These are phyloP conservation scores for Byssothecium circinans DNA, from an alignment of 2,329 filamentous ascomycete species.

Conservation along the genomic window DNA sequence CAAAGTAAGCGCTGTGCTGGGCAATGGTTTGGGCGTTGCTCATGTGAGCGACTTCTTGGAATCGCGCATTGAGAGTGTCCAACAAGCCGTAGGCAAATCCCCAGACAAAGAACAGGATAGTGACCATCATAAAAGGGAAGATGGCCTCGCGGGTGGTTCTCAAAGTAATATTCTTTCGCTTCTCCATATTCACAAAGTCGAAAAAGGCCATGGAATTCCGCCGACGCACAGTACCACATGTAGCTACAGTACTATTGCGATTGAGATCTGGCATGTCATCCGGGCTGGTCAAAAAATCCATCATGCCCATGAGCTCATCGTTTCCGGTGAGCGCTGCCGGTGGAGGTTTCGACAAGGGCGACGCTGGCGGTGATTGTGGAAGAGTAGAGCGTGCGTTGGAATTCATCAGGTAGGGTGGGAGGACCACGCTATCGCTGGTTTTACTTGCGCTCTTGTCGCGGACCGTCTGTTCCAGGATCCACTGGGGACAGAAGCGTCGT, in stretches of 20 bases:
- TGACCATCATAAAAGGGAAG: slow-evolving; percentile 73
- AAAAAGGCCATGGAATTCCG: slow-evolving; percentile 60
- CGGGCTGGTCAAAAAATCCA: slow-evolving; percentile 58
- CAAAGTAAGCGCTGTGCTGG: slow-evolving; percentile 71
- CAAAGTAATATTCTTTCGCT: slow-evolving; percentile 70
- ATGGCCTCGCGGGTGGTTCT: slow-evolving; percentile 66
- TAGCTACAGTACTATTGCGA: slow-evolving; percentile 41
- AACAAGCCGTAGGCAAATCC: slow-evolving; percentile 87
- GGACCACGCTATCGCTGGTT: slow-evolving; percentile 32
- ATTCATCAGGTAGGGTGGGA: slow-evolving; percentile 28
- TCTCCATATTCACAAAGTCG: slow-evolving; percentile 71
- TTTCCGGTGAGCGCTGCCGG: slow-evolving; percentile 21
- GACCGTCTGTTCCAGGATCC: slow-evolving; percentile 54
- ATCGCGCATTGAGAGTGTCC: slow-evolving; percentile 75
- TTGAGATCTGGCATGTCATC: slow-evolving; percentile 43
- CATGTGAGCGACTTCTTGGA: slow-evolving; percentile 65
- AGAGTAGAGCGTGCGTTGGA: slow-evolving; percentile 23
- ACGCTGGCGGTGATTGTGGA: slow-evolving; percentile 21
- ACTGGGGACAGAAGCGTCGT: slow-evolving; percentile 60
- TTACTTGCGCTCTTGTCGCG: slow-evolving; percentile 30
- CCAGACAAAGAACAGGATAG: slow-evolving; percentile 84
- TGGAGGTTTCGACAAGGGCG: slow-evolving; percentile 30
- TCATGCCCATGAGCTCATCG: slow-evolving; percentile 46
- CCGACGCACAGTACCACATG: slow-evolving; percentile 24
- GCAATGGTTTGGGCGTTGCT: slow-evolving; percentile 64